Percentiles rank a stretch among this genome's conserved stretches.
Conservation (phyloP, 2,329 filamentous ascomycete genomes). For the Neofusicoccum cordaticola region DNA sequence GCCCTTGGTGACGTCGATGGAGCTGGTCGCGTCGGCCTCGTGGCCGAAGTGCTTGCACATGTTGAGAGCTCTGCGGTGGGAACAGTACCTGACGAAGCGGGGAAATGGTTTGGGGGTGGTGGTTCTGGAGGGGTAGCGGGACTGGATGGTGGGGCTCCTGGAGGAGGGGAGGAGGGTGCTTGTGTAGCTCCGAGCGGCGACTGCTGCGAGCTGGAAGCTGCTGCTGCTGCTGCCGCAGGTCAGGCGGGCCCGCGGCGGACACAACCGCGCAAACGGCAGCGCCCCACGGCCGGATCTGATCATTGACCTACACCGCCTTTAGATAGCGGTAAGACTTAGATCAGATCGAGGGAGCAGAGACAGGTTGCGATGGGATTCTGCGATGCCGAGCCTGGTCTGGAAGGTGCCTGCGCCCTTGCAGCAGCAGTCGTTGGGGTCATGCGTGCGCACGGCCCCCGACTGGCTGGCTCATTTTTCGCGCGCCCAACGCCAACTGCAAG, state of each 20-base stretch:
- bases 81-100: slow-evolving; percentile 58
- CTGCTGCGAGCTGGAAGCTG: background rate
- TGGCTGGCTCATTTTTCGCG: background rate
- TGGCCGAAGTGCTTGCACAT: slow-evolving; percentile 63
- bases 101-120: background rate
- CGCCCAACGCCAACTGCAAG: background rate
- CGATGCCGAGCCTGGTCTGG: background rate
- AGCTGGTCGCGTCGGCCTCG: slow-evolving; percentile 54
- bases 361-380: background rate
- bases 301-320: slow-evolving; percentile 8
- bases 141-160: background rate
- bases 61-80: slow-evolving; percentile 60
- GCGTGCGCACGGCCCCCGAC: slow-evolving; percentile 2
- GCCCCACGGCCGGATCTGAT: slow-evolving; percentile 10
- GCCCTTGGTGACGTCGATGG: slow-evolving; percentile 60
- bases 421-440: background rate
- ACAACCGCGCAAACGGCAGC: slow-evolving; percentile 5
- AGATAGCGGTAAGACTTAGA: slow-evolving; percentile 10
- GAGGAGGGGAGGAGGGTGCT: slow-evolving; percentile 4
- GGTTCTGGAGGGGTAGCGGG: slow-evolving; percentile 1
- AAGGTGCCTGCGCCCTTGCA: slow-evolving; percentile 1
- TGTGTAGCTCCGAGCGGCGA: slow-evolving; percentile 16
- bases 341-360: background rate
- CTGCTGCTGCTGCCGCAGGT: background rate
- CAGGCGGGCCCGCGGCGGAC: slow-evolving; percentile 9